Evolutionary conservation across 352 stramenopile genomes (phyloP).

Genomic region (Peronospora destructor): DNA sequence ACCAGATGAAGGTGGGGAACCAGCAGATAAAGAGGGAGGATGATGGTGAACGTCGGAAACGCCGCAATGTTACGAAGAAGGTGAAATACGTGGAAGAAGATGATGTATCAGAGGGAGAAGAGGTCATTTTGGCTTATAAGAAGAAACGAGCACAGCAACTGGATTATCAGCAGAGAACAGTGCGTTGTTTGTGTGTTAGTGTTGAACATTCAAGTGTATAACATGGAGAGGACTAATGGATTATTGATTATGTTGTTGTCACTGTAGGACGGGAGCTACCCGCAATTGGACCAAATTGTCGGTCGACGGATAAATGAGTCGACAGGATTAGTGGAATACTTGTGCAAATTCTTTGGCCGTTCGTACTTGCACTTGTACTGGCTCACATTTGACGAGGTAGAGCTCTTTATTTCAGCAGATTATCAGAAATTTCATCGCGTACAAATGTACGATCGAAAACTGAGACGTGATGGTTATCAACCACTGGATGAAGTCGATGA

Average conservation of each 20-base stretch:
- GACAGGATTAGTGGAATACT: conserved; percentile 66
- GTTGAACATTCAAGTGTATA: background rate
- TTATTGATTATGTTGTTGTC: conserved; percentile 5
- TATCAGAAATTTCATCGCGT: conserved; percentile 85
- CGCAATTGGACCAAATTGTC: conserved; percentile 75
- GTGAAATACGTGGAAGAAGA: conserved; percentile 79
- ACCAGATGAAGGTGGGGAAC: conserved; percentile 8
- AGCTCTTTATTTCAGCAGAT: conserved; percentile 77
- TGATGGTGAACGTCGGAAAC: conserved; percentile 27
- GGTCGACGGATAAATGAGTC: conserved; percentile 73
- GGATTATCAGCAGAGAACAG: conserved; percentile 56
- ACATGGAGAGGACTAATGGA: conserved; percentile 1
- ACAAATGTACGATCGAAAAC: conserved; percentile 78
- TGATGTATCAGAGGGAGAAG: conserved; percentile 58
- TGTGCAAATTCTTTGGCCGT: conserved; percentile 83
- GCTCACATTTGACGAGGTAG: conserved; percentile 82
- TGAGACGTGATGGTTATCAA: conserved; percentile 74
- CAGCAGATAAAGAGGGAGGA: conserved; percentile 12
- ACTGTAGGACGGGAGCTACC: conserved; percentile 55
- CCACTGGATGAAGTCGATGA: conserved; percentile 85
- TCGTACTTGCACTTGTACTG: conserved; percentile 87
- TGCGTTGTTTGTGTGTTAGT: conserved; percentile 17
- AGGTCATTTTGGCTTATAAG: conserved; percentile 47
- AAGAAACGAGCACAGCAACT: conserved; percentile 68
- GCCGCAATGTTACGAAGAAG: conserved; percentile 39